A percentile compares a stretch with the other conserved stretches of the same genome.
Conservation (phyloP, 2,329 filamentous ascomycete genomes). For the Pseudopyricularia cyperi region DNA sequence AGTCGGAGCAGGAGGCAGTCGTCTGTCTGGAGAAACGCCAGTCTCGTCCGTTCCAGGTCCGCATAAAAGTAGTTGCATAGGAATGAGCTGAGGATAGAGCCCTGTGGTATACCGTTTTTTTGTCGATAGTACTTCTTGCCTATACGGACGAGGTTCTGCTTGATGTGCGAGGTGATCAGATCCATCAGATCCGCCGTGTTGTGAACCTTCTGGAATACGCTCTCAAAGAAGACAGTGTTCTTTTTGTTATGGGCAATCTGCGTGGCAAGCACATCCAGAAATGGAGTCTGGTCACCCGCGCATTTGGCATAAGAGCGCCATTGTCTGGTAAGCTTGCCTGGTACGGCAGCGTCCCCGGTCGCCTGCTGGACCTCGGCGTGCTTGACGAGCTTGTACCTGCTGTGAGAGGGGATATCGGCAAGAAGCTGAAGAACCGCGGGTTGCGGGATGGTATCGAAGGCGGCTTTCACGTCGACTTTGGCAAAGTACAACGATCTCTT, state of each 20-base stretch:
- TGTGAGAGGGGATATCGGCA: conserved; percentile 37
- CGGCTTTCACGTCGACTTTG: conserved; percentile 83
- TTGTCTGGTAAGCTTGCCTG: conserved; percentile 34
- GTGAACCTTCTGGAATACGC: conserved; percentile 42
- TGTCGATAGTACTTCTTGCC: conserved; percentile 84
- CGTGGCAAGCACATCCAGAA: conserved; percentile 30
- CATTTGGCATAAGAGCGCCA: conserved; percentile 41
- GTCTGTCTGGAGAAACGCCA: conserved; percentile 49
- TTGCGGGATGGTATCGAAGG: conserved; percentile 94
- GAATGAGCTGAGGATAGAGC: conserved; percentile 73
- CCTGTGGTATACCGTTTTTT: conserved; percentile 81
- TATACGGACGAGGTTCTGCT: conserved; percentile 73
- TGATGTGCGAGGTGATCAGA: conserved; percentile 70
- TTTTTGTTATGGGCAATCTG: conserved; percentile 30
- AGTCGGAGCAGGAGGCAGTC: conserved; percentile 64
- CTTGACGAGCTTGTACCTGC: conserved; percentile 57
- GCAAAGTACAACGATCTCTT: conserved; percentile 59
- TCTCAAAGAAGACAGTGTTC: conserved; percentile 69
- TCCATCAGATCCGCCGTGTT: conserved; percentile 47
- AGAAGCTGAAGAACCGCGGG: conserved; percentile 56
- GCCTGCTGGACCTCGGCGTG: conserved; percentile 57
- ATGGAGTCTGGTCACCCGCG: conserved; percentile 24
- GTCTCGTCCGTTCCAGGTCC: conserved; percentile 58
- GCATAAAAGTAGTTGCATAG: conserved; percentile 96
- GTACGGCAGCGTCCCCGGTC: conserved; percentile 15